Evolutionary conservation across 352 stramenopile species (phyloP).

Genomic region (Phytophthora pseudosyringae): DNA sequence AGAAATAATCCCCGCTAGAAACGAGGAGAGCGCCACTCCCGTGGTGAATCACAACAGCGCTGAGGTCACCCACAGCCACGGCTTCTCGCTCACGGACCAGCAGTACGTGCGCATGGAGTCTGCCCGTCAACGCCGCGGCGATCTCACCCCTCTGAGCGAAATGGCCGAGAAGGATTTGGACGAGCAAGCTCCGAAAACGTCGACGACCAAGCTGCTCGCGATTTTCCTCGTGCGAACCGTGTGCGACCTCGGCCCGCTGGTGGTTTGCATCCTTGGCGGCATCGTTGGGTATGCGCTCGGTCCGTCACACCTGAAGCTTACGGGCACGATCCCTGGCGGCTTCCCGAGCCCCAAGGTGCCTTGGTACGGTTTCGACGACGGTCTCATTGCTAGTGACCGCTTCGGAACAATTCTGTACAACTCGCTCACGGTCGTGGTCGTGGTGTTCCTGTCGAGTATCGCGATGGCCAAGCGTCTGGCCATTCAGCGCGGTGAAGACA

Average conservation of each 20-base stretch:
- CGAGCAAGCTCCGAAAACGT: constrained; percentile 5
- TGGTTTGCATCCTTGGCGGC: constrained; percentile 77
- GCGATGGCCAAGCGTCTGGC: constrained; percentile 89
- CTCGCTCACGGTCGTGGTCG: constrained; percentile 74
- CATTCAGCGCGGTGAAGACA: constrained; percentile 69
- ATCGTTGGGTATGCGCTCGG: constrained; percentile 54
- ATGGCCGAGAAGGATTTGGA: constrained; percentile 15
- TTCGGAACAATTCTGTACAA: constrained; percentile 62
- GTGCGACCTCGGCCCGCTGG: constrained; percentile 69
- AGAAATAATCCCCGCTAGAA: not conserved
- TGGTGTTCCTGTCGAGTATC: constrained; percentile 91
- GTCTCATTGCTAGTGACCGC: constrained; percentile 46
- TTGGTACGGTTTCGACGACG: constrained; percentile 63
- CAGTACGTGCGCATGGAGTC: constrained; percentile 52
- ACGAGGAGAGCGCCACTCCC: constrained; percentile 21
- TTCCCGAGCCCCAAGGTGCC: constrained; percentile 55
- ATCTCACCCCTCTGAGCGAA: constrained; percentile 9
- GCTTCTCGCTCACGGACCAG: constrained; percentile 54
- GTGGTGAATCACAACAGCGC: constrained; percentile 12
- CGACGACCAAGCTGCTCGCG: constrained; percentile 15
- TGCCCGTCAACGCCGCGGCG: constrained; percentile 19
- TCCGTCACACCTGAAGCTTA: constrained; percentile 67
- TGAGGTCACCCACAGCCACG: constrained; percentile 31
- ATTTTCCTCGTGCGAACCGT: constrained; percentile 53
- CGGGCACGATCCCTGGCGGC: constrained; percentile 69